Evolutionary conservation across 805 yeast genomes (phyloP).

Genomic region (Cyberlindnera mycetangii): DNA sequence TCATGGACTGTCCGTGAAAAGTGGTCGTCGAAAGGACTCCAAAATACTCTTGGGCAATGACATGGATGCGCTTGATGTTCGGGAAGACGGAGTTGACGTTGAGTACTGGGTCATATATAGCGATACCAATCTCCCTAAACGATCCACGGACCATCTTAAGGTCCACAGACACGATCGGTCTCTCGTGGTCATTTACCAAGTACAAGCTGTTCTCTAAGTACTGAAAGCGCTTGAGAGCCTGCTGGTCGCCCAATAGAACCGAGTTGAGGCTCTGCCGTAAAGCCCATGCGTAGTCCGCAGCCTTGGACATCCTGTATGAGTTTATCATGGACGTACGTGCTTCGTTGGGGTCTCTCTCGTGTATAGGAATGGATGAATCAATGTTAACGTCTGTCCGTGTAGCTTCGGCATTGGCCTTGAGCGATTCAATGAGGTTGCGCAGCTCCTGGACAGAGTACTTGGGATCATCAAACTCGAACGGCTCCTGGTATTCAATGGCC

Average conservation of each 20-base stretch:
- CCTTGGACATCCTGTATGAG: constrained; percentile 11
- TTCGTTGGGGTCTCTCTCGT: neutral
- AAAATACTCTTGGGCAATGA: constrained; percentile 20
- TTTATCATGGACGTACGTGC: neutral
- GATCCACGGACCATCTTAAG: constrained; percentile 11
- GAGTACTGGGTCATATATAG: constrained; percentile 21
- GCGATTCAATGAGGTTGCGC: constrained; percentile 5
- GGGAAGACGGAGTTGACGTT: constrained; percentile 12
- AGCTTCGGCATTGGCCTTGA: neutral
- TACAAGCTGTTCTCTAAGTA: constrained; percentile 14
- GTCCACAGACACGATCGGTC: constrained; percentile 12
- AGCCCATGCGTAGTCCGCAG: constrained; percentile 12
- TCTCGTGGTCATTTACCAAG: constrained; percentile 11
- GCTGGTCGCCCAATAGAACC: neutral
- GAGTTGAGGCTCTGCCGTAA: constrained; percentile 1
- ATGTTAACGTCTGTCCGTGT: neutral
- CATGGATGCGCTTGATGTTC: constrained; percentile 14
- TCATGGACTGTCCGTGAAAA: constrained; percentile 20
- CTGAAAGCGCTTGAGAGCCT: constrained; percentile 18
- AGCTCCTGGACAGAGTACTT: constrained; percentile 4
- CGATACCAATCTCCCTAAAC: constrained; percentile 20
- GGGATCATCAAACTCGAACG: constrained; percentile 1
- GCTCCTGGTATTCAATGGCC: constrained; percentile 9
- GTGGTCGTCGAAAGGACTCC: constrained; percentile 23
- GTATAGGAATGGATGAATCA: neutral